phyloP scores from a whole-genome alignment of 768 basidiomycete species.

The Rhizopogon vinicolor region DNA sequence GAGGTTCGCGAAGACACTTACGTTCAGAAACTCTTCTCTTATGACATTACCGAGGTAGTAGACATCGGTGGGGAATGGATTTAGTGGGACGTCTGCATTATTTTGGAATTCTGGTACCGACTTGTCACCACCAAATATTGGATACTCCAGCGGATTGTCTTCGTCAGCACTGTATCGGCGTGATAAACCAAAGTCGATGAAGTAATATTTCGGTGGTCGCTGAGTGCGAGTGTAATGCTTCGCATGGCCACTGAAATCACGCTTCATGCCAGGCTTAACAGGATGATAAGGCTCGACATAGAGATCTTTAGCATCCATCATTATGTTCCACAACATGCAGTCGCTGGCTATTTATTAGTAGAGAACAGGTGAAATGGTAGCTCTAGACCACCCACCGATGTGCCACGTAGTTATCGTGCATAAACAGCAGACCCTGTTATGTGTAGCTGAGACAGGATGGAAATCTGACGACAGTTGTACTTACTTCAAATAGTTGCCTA shows the following conservation, averaged over 20 bases:
- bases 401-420: conserved; percentile 29
- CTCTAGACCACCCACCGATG: conserved; percentile 22
- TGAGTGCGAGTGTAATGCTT: conserved; percentile 25
- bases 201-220: conserved; percentile 25
- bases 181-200: conserved; percentile 35
- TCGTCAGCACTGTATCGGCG: conserved; percentile 22
- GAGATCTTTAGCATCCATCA: conserved; percentile 21
- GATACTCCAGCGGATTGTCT: conserved; percentile 18
- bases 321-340: conserved; percentile 25
- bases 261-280: conserved; percentile 2
- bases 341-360: conserved; percentile 12
- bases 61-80: conserved; percentile 41
- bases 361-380: too few species aligned
- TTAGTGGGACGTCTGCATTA: conserved; percentile 10
- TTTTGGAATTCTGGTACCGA: conserved; percentile 35
- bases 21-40: conserved; percentile 26
- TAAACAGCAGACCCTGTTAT: conserved; percentile 16
- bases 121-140: conserved; percentile 37
- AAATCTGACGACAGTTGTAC: too few species aligned
- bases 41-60: conserved; percentile 40
- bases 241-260: conserved; percentile 15
- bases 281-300: conserved; percentile 26
- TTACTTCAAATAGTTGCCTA: conserved; percentile 26
- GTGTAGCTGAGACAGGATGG: too few species aligned
- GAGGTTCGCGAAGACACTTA: conserved; percentile 4